A percentile compares a stretch with the other conserved stretches of the same genome.
Conservation (phyloP, 805 yeast genomes). For the Monosporozyma unispora region DNA sequence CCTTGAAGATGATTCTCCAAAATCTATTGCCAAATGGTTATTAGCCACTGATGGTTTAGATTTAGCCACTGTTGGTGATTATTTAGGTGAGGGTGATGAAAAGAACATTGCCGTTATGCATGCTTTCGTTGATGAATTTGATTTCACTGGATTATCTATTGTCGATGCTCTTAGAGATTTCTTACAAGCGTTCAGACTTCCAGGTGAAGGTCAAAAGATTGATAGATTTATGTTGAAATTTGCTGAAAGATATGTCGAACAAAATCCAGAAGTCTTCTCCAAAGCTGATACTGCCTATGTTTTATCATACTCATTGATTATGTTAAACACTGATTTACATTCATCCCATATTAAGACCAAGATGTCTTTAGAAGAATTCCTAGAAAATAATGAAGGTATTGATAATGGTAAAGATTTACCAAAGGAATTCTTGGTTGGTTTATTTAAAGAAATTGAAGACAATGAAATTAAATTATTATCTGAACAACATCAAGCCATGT, state of each 20-base stretch:
- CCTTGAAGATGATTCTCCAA: slow-evolving; percentile 50
- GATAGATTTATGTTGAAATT: slow-evolving; percentile 95
- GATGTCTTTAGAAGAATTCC: slow-evolving; percentile 83
- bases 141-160: slow-evolving; percentile 58
- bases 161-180: slow-evolving; percentile 80
- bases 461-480: slow-evolving; percentile 87
- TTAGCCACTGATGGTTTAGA: slow-evolving; percentile 70
- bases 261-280: slow-evolving; percentile 80
- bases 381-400: slow-evolving; percentile 81
- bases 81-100: slow-evolving; percentile 80
- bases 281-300: slow-evolving; percentile 93
- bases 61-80: slow-evolving; percentile 81
- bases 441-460: slow-evolving; percentile 67
- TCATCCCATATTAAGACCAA: slow-evolving; percentile 75
- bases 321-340: slow-evolving; percentile 92
- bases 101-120: slow-evolving; percentile 79
- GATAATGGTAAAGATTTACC: slow-evolving; percentile 86
- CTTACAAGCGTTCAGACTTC: slow-evolving; percentile 82
- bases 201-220: slow-evolving; percentile 97
- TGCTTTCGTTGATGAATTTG: slow-evolving; percentile 82
- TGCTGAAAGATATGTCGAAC: slow-evolving; percentile 84
- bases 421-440: slow-evolving; percentile 54
- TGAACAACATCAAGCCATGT: slow-evolving; percentile 86
- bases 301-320: slow-evolving; percentile 80
- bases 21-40: slow-evolving; percentile 65